Base-by-base conservation (phyloP, 805 yeast genomes). In the Saturnispora diversa region DNA sequence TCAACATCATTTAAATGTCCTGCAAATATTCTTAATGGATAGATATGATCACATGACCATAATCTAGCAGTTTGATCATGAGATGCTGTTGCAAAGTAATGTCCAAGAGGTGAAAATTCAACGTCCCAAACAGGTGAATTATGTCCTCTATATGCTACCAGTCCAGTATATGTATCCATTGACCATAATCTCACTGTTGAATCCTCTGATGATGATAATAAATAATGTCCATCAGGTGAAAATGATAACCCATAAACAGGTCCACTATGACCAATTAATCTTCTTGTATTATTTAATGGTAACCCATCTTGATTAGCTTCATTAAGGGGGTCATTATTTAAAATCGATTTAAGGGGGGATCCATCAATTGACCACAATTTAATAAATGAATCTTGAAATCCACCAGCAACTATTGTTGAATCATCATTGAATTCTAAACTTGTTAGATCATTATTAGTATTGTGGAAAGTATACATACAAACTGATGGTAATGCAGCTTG, bases 111-210 rank as follows among this genome's bases (percentile, higher is more conserved):
- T 2, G 95, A 80, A 55, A 86, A 92, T 52, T 82, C 75, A 6
- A 92, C 97, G 58, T 92, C 97, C 98, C 98, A 92, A 21, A 92
- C 83, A 1, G 98, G 97, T 50, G 85, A 94, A 53, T 80, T 85
- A 57, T 92, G 99, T 7, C 97, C 97, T 59, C 85, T 86, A 64
- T 92, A 92, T n/a, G 87, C 75, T 1, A 92, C 98, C 36, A 92
- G 68, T 2, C 94, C 80, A 1, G 94, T 77, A 57, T 75, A 85
- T 1, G 97, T 83, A 55, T 92, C 97, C 60, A 85, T 63, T 1
- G 96, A 85, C 99, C 98, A 92, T 44, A 92, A 63, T 47, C 96
- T 69, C 4, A 82, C 94, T 0, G 97, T 84, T 55, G 84, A 82
- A 61, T 92, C 99, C 55, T 86, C 97, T 1, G 95, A 84, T 6